phyloP scores from a whole-genome alignment of 805 yeast genomes.

The Candida nitratophila region DNA sequence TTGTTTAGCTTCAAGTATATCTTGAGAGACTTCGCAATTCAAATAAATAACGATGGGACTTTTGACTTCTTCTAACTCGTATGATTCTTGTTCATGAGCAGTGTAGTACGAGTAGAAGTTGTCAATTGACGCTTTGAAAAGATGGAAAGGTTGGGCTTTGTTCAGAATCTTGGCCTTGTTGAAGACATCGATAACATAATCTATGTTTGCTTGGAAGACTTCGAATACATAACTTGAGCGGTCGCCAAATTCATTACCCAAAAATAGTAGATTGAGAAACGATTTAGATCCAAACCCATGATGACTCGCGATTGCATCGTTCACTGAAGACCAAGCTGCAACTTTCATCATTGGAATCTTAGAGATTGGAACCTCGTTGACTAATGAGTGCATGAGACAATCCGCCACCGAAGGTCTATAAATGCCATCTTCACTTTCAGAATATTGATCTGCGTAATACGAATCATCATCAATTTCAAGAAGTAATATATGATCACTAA shows the following conservation, averaged over 20 bases:
- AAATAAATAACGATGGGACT: slow-evolving; percentile 63
- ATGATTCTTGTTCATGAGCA: slow-evolving; percentile 57
- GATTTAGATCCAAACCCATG: slow-evolving; percentile 25
- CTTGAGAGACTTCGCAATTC: slow-evolving; percentile 40
- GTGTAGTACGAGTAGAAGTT: slow-evolving; percentile 46
- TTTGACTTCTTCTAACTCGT: slow-evolving; percentile 45
- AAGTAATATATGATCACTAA: slow-evolving; percentile 73
- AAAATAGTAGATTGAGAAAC: slow-evolving; percentile 18
- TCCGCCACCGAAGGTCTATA: slow-evolving; percentile 63
- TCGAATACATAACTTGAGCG: slow-evolving; percentile 16
- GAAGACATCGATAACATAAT: slow-evolving; percentile 46
- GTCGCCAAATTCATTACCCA: slow-evolving; percentile 12
- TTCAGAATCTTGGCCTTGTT: slow-evolving; percentile 67
- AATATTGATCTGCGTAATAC: slow-evolving; percentile 20
- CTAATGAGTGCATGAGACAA: slow-evolving; percentile 80
- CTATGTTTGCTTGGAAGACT: slow-evolving; percentile 18
- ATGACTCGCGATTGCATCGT: slow-evolving; percentile 44
- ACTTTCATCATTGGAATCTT: slow-evolving; percentile 67
- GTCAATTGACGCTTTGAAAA: slow-evolving; percentile 43
- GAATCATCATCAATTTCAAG: slow-evolving; percentile 44
- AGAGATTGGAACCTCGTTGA: slow-evolving; percentile 71
- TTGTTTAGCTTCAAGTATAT: slow-evolving; percentile 26
- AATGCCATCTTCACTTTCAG: slow-evolving; percentile 7
- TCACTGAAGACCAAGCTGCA: slow-evolving; percentile 57
- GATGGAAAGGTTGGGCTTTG: slow-evolving; percentile 80